Evolutionary conservation across 2,329 filamentous ascomycete genomes (phyloP).

Genomic region (Cladosporium austrohemisphaericum): DNA sequence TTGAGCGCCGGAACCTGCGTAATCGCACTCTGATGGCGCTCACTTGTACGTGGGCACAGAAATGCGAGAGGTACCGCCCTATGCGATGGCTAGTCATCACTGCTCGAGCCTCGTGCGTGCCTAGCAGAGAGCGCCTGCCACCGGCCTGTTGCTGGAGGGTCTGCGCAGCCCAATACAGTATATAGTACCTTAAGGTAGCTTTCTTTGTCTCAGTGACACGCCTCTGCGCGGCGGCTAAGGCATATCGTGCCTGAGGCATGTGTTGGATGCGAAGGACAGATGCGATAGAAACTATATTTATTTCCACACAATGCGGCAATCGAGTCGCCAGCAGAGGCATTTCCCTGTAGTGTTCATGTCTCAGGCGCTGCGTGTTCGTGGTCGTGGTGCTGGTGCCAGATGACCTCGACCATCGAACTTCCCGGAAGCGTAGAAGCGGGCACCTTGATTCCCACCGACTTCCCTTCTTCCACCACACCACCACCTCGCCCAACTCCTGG

Average conservation of each 20-base stretch:
- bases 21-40: conserved; percentile 12
- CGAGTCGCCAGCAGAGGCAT: conserved; percentile 4
- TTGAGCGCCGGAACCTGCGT: conserved; percentile 15
- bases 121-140: not conserved
- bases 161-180: not conserved
- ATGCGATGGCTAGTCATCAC: conserved; percentile 11
- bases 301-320: not conserved
- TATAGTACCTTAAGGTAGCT: not conserved
- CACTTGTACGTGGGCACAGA: conserved; percentile 10
- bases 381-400: conserved; percentile 8
- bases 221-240: conserved; percentile 9
- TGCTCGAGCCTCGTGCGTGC: conserved; percentile 6
- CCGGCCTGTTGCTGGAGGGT: not conserved
- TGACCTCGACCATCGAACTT: conserved; percentile 15
- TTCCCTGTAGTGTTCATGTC: conserved; percentile 4
- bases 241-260: conserved; percentile 9
- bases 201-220: conserved; percentile 9
- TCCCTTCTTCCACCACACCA: conserved; percentile 11
- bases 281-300: too few relatives aligned
- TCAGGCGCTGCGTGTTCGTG: conserved; percentile 7
- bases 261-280: too few relatives aligned
- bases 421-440: conserved; percentile 13
- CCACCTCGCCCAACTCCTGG: conserved; percentile 9
- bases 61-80: conserved; percentile 3
- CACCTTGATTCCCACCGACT: conserved; percentile 16